These are phyloP conservation scores for Leucosporidium scottii DNA, from an alignment of 768 basidiomycete genomes.

Conservation along the genomic window DNA sequence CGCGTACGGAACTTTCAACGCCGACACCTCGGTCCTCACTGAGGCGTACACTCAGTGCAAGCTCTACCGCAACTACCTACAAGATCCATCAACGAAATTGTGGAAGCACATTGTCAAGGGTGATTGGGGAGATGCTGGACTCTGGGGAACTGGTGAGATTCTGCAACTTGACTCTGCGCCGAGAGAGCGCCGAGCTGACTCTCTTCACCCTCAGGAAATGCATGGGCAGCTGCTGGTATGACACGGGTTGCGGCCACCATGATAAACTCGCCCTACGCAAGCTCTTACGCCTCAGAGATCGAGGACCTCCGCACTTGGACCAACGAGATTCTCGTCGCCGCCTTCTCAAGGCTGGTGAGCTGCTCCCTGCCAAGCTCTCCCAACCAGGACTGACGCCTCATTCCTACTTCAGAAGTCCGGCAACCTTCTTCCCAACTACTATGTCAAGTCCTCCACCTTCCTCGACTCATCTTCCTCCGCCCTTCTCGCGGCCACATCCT, in stretches of 20 bases:
- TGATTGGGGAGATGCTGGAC: slow-evolving; percentile 55
- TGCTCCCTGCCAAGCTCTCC: background rate
- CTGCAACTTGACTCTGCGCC: background rate
- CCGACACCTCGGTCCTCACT: slow-evolving; percentile 54
- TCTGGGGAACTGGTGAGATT: slow-evolving; percentile 53
- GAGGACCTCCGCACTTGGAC: slow-evolving; percentile 38
- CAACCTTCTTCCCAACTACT: slow-evolving; percentile 61
- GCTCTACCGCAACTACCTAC: slow-evolving; percentile 62
- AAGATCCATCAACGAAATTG: slow-evolving; percentile 49
- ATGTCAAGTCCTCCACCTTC: slow-evolving; percentile 55
- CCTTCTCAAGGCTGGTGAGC: slow-evolving; percentile 22
- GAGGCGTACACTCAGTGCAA: slow-evolving; percentile 66
- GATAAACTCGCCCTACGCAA: slow-evolving; percentile 51
- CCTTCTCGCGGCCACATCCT: slow-evolving; percentile 68
- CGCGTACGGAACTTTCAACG: slow-evolving; percentile 60
- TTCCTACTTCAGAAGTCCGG: slow-evolving; percentile 4
- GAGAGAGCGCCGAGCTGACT: background rate
- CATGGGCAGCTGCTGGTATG: slow-evolving; percentile 83
- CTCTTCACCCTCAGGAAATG: slow-evolving; percentile 58
- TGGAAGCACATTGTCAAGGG: slow-evolving; percentile 74
- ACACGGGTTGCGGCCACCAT: slow-evolving; percentile 72
- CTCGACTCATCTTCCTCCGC: slow-evolving; percentile 66
- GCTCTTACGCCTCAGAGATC: slow-evolving; percentile 32
- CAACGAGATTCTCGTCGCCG: slow-evolving; percentile 33
- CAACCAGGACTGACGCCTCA: background rate